Evolutionary conservation across 164 flowering plant genomes (phyloP), one percentile per base, ranked within the genome.

Genomic region (Magnolia sinica): DNA sequence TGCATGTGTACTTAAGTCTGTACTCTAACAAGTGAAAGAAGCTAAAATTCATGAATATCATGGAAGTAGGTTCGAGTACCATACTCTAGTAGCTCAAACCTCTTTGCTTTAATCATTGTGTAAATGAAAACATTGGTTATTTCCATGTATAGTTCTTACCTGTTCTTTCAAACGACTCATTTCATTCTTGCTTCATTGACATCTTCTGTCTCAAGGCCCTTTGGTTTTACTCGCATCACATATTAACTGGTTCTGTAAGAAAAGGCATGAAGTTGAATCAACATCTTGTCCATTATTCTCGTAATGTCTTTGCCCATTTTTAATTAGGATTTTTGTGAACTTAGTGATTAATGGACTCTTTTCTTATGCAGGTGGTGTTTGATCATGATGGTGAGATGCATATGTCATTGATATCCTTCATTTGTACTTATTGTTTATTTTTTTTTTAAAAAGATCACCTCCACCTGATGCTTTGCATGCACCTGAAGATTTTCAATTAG

Each of bases 311-410:
- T 23, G 13, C 71, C 49, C 11, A 7, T 68, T 68, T 29, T 9
- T 29, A 68, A 13, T 29, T 24, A 6, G 19, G 19, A 13, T 14
- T 7, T 68, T 68, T 29, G 71, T 29, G 16, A 52, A 27, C 51
- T 27, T 73, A 73, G 22, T 61, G 65, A 59, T 73, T 61, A 24
- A 29, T 73, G n/a, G 49, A 50, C 29, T 59, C 7, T 67, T 61
- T 81, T 79, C 50, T 76, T 45, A 52, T 84, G 88, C 98, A 94
- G 98, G 98, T 95, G 76, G 96, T 93, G 80, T 95, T 95, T 84
- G 99, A 95, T 76, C 97, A 95, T 89, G 91, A 90, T 87, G 99
- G 99, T 95, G 83, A 88, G 95, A 70, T 78, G 50, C 18, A 13
- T 63, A 61, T 18, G 75, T 66, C 27, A 74, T 58, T 75, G 69